Conservation (phyloP, 306 rosid genomes). For the Ormosia semicastrata region DNA sequence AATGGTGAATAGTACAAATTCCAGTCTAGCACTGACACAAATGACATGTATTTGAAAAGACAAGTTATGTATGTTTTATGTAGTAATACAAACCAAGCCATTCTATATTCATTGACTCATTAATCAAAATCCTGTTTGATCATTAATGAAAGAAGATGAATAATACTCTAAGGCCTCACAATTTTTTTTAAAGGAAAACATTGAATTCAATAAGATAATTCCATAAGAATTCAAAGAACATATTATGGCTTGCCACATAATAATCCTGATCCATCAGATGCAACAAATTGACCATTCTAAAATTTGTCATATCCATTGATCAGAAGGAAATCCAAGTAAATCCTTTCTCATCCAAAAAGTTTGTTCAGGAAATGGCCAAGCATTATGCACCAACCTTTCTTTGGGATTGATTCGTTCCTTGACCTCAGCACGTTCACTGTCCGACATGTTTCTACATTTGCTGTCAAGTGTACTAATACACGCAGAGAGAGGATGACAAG, state of each 20-base stretch:
- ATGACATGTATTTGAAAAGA: neutral
- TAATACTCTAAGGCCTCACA: neutral
- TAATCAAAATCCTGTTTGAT: neutral
- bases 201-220: neutral
- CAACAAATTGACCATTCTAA: neutral
- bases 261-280: neutral
- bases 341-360: neutral
- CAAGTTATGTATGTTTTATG: neutral
- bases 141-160: neutral
- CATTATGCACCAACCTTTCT: constrained; percentile 57
- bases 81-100: neutral
- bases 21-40: neutral
- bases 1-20: neutral
- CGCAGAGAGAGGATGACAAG: constrained; percentile 93
- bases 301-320: neutral
- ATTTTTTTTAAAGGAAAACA: neutral
- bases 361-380: neutral
- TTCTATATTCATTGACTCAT: neutral
- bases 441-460: constrained; percentile 68
- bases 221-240: neutral
- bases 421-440: constrained; percentile 60
- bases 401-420: constrained; percentile 80
- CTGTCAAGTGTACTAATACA: constrained; percentile 92
- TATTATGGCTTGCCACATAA: constrained; percentile 4
- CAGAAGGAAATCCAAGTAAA: neutral